Evolutionary conservation across 306 rosid species (phyloP), one percentile per base, ranked within the genome.

Genomic region (Trichosanthes cucumerina): DNA sequence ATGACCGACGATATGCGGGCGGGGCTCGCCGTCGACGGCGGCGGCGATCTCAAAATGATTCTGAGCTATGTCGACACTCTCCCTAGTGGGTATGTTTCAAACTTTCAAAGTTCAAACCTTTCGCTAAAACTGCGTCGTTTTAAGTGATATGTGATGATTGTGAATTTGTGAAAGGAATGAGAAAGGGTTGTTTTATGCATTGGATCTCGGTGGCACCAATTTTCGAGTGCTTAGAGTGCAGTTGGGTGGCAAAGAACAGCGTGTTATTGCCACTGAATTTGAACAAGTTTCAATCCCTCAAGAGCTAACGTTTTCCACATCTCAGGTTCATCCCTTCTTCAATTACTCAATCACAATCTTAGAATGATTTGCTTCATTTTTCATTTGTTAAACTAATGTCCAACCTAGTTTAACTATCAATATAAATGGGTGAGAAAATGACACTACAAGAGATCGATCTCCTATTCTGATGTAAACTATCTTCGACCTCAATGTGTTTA

Each of bases 121-220:
- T 52, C 1, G 34, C 19, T 36, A 47, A 64, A 41, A 64, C 39
- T 78, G 5, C 19, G 73, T 41, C 49, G 78, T 43, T 47, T 47
- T 77, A 21, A 11, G 18, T 47, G 53, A 47, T 13, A 5, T 49
- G 66, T 52, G 11, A 14, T 77, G 41, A n/a, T 41, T 18, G 52
- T 44, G n/a, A 21, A 53, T 59, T 28, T 28, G 33, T 28, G 33
- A 28, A 28, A 92, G 98, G 85, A 92, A 92, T 38, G 98, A 94
- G 88, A 82, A 82, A 57, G 98, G 98, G 2, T 84, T 94, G 89
- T 92, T 90, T 75, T 94, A 92, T 86, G 98, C 95, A 19, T 80
- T 92, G 91, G 98, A 94, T 89, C 96, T 94, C 47, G 98, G 98
- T 31, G 98, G 98, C 56, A 90, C 98, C 2, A 92, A 94, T 79